Evolutionary conservation across 208 protist genomes (phyloP), one percentile per base, ranked within the genome.

Genomic region (Novymonas esmeraldas): DNA sequence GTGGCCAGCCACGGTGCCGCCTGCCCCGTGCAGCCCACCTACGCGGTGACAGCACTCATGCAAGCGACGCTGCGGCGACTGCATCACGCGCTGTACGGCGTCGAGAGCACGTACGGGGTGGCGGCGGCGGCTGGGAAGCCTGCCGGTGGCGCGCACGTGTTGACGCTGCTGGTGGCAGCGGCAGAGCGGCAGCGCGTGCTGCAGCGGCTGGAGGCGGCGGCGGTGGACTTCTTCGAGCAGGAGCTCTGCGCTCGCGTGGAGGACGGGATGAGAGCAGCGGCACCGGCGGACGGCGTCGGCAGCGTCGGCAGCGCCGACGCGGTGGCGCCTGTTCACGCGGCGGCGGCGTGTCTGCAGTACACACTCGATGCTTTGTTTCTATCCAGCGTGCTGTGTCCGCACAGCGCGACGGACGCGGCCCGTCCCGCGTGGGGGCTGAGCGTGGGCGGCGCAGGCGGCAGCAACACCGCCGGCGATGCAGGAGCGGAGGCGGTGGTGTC

Each of bases 11-110:
- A 34, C 38, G 56, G 56, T 24, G 26, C 60, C 9, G 44, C 62
- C 6, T 70, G 70, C 45, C 70, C 70, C 1, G 56, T 48, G n/a
- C 26, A 59, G 14, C 70, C 70, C 6, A 76, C 70, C 2, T 55
- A 54, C 3, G 70, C 62, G 2, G 42, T 76, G 20, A 52, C 64
- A 5, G 44, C 22, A 0, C 41, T 65, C 0, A 41, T 56, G 36
- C 62, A 64, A 33, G 45, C 24, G 24, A 60, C 48, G 2, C 36
- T 76, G 6, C 54, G 70, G 0, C 31, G 50, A 20, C 24, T 76
- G 4, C 70, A 76, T 34, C 62, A 76, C 29, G 70, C 56, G 4
- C 38, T 76, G 20, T 76, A 76, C 48, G 70, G 70, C 9, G 34
- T 1, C 11, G 2, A 28, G 6, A 38, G 42, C 2, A 10, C 16